These are phyloP conservation scores for Gossypium sturtianum DNA, from an alignment of 345 rosid species.

Conservation along the genomic window DNA sequence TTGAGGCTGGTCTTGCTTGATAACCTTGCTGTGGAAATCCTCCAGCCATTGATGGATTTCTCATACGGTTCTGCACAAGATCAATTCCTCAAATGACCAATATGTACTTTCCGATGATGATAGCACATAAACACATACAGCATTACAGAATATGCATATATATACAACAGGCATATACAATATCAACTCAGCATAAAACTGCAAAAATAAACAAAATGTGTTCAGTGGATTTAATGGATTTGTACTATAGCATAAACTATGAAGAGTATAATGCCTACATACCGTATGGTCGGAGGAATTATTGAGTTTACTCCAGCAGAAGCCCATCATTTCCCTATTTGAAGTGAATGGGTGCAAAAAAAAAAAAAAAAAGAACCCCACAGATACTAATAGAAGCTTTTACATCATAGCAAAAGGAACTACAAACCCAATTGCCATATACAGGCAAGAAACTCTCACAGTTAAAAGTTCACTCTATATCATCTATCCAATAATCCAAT, in stretches of 20 bases:
- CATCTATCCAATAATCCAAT: slow-evolving; percentile 8
- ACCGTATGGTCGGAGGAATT: slow-evolving; percentile 92
- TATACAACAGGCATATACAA: slow-evolving; percentile 14
- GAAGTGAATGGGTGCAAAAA: slow-evolving; percentile 76
- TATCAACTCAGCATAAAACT: slow-evolving; percentile 29
- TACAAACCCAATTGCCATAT: slow-evolving; percentile 17
- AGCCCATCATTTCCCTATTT: slow-evolving; percentile 96
- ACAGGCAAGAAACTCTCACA: slow-evolving; percentile 20
- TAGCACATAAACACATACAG: slow-evolving; percentile 11
- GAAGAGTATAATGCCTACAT: slow-evolving; percentile 85
- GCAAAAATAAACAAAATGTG: slow-evolving; percentile 29
- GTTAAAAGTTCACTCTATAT: not conserved
- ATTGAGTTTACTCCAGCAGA: slow-evolving; percentile 96
- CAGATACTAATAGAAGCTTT: slow-evolving; percentile 44
- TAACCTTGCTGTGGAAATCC: slow-evolving; percentile 87
- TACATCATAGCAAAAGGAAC: slow-evolving; percentile 27
- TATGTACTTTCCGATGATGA: slow-evolving; percentile 14
- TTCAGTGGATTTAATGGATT: slow-evolving; percentile 44
- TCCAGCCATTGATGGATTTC: slow-evolving; percentile 77
- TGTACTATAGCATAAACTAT: slow-evolving; percentile 38
- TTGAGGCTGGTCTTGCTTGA: slow-evolving; percentile 73
- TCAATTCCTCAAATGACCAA: slow-evolving; percentile 27
- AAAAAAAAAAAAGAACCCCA: slow-evolving; percentile 22
- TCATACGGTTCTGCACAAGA: slow-evolving; percentile 75
- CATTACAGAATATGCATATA: slow-evolving; percentile 10